Evolutionary conservation across 768 basidiomycete genomes (phyloP).

Genomic region (Podaxis sp.): DNA sequence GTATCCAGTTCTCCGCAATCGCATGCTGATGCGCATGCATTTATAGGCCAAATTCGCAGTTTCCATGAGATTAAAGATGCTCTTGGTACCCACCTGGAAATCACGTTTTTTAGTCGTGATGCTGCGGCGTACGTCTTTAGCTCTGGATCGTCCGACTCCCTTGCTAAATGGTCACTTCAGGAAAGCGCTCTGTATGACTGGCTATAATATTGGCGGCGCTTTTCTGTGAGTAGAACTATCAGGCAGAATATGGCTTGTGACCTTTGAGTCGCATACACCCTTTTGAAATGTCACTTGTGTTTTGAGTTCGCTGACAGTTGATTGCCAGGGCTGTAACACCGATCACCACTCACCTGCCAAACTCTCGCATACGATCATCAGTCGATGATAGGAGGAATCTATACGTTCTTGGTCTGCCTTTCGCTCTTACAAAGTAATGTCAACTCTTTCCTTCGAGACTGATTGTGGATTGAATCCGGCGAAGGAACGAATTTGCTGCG

Average conservation of each 20-base stretch:
- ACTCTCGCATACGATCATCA: constrained; percentile 24
- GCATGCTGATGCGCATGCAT: neutral
- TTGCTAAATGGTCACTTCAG: constrained; percentile 31
- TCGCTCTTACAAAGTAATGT: constrained; percentile 72
- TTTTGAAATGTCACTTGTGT: constrained; percentile 19
- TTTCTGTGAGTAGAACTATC: constrained; percentile 46
- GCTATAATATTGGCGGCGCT: constrained; percentile 54
- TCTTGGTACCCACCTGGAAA: constrained; percentile 42
- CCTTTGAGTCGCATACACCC: constrained; percentile 6
- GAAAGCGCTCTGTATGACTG: constrained; percentile 67
- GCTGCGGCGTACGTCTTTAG: constrained; percentile 46
- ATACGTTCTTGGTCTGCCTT: constrained; percentile 82
- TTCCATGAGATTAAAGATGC: constrained; percentile 42
- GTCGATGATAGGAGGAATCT: constrained; percentile 71
- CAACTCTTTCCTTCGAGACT: neutral
- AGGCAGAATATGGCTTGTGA: neutral
- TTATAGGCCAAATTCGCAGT: constrained; percentile 50
- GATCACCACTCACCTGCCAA: constrained; percentile 25
- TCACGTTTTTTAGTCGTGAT: constrained; percentile 55
- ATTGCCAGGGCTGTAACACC: constrained; percentile 38
- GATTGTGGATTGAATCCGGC: neutral
- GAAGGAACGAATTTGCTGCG: constrained; percentile 55
- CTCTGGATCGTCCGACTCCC: neutral
- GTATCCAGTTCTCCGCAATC: neutral
- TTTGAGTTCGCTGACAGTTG: constrained; percentile 22